Evolutionary conservation across 164 flowering plant genomes (phyloP), one percentile per base, ranked within the genome.

Genomic region (Magnolia kwangsiensis): DNA sequence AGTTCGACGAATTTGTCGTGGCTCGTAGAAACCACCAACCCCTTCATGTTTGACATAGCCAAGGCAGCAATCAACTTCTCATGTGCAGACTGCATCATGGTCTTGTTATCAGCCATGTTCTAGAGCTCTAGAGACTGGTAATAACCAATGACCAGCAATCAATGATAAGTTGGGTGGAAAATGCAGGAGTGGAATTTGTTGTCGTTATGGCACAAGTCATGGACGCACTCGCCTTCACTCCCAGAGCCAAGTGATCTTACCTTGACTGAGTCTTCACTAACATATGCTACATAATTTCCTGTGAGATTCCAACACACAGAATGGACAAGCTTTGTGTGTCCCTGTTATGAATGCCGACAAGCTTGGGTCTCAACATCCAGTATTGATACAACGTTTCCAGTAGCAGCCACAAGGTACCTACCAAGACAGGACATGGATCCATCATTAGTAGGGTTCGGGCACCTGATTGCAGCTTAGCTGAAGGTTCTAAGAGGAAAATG

Each of bases 51-150:
- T 19, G 95, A 90, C 70, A 81, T 91, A 1, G 94, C 89, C 80
- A 92, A 80, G 3, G 88, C 78, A 27, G 95, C 79, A 51, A 91
- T 83, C n/a, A 89, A 81, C 11, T 85, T 83, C 3, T 90, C 93
- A 66, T 92, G 97, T 0, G 95, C 95, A 51, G 81, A 45, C 20
- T 89, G 69, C n/a, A 89, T 89, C 92, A 90, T 87, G 24, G 86
- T 88, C 84, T 90, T 91, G 88, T 88, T 89, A 82, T 89, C 91
- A 0, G 77, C 37, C 87, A 88, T 85, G 88, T 90, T 83, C 97
- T 95, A 92, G 7, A 92, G 85, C 82, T 90, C 92, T 84, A 92
- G 51, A 71, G 89, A 85, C 96, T 92, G 78, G n/a, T n/a, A n/a
- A n/a, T n/a, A n/a, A n/a, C n/a, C n/a, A n/a, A n/a, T n/a, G n/a